Evolutionary conservation across 495 filamentous ascomycete species (phyloP), one percentile per base, ranked within the genome.

Genomic region (Daldinia bambusicola): DNA sequence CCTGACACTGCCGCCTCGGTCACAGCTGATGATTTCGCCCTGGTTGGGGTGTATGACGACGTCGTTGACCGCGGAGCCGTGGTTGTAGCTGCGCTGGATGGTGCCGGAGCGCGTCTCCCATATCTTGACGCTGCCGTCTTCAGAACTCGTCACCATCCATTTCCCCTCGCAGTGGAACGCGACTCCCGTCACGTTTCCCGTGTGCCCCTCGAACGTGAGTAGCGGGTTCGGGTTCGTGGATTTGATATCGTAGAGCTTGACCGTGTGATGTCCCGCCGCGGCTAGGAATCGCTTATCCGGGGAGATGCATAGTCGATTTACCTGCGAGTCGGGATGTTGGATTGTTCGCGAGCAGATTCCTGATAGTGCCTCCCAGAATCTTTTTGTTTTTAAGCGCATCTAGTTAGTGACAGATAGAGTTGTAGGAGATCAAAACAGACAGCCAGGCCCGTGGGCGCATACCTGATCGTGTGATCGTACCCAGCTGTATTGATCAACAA

Each of bases 111-210:
- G 86, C 6, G 95, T 98, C 78, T 99, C 96, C 95, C 95, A 99
- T 51, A 99, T 97, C 84, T 98, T 98, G 69, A 99, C 95, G 7
- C 94, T 97, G 55, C 94, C 92, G 74, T 99, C 95, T 78, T 99
- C 95, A 40, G 93, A 96, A 80, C 92, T 95, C 4, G 95, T 99
- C n/a, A 98, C 95, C 94, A 99, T 98, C 95, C 95, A 99, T 81
- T 98, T 98, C 10, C 94, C 94, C 77, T 99, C 95, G 74, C 94
- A 97, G 79, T 99, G 95, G 76, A 98, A 99, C 26, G 94, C 95
- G 30, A 99, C 91, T 4, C 96, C 95, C 0, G 95, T 99, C 77
- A 99, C 89, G 72, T 99, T 99, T 70, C 89, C 91, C 14, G 93
- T 96, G 78, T 99, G 95, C 55, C 95, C 95, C 66, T 98, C 94